These are phyloP conservation scores for Biscutella auriculata DNA, from an alignment of 441 rosid genomes.

Conservation along the genomic window DNA sequence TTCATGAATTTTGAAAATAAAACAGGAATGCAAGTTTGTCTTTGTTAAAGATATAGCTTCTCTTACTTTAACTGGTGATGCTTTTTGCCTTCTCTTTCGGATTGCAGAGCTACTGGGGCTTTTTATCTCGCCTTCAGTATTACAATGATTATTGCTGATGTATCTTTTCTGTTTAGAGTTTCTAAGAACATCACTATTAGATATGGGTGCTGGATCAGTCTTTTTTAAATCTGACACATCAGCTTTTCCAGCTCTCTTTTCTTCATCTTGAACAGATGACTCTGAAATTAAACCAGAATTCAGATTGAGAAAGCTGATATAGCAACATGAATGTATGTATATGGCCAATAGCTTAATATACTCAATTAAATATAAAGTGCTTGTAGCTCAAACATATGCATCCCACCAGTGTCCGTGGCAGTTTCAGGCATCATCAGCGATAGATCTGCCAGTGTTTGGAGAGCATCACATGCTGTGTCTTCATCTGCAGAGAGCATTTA, in stretches of 20 bases:
- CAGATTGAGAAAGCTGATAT: conserved; percentile 6
- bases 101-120: conserved; percentile 31
- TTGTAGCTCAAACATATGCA: conserved; percentile 13
- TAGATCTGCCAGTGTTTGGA: conserved; percentile 69
- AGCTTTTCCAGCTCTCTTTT: conserved; percentile 35
- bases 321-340: not conserved
- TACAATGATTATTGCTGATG: conserved; percentile 20
- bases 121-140: conserved; percentile 37
- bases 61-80: conserved; percentile 48
- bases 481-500: conserved; percentile 38
- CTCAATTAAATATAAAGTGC: not conserved
- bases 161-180: conserved; percentile 33
- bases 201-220: conserved; percentile 33
- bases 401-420: conserved; percentile 65
- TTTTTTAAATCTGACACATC: conserved; percentile 40
- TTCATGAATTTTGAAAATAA: conserved; percentile 23
- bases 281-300: conserved; percentile 30
- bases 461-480: conserved; percentile 48
- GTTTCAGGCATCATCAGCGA: conserved; percentile 87
- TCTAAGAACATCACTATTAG: conserved; percentile 29
- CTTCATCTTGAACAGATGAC: conserved; percentile 56
- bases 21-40: not conserved
- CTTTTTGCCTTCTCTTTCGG: conserved; percentile 48
- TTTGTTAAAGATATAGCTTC: conserved; percentile 9
- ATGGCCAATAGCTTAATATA: conserved; percentile 9